These are phyloP conservation scores for Thielaviopsis euricoi DNA, from an alignment of 2,329 filamentous ascomycete species.

Conservation along the genomic window DNA sequence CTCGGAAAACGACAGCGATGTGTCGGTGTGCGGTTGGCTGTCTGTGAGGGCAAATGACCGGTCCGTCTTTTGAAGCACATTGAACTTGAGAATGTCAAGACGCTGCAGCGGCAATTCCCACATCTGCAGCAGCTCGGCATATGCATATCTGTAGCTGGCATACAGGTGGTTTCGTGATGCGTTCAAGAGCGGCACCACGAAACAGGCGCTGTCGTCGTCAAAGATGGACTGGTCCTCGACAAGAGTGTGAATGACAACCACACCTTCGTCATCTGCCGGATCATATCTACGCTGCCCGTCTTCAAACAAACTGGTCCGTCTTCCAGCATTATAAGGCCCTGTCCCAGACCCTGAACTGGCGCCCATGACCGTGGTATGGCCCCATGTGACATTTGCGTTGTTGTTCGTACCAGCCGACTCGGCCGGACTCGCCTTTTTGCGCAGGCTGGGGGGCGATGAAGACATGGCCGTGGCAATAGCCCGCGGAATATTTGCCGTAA, in stretches of 20 bases:
- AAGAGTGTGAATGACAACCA: slow-evolving; percentile 25
- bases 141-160: slow-evolving; percentile 45
- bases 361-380: slow-evolving; percentile 27
- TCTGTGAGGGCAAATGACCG: neutral
- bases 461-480: slow-evolving; percentile 16
- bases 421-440: slow-evolving; percentile 42
- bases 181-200: slow-evolving; percentile 41
- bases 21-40: neutral
- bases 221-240: slow-evolving; percentile 49
- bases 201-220: slow-evolving; percentile 47
- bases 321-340: slow-evolving; percentile 8
- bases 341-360: slow-evolving; percentile 23
- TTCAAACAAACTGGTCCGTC: slow-evolving; percentile 35
- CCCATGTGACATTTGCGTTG: slow-evolving; percentile 28
- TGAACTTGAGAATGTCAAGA: slow-evolving; percentile 54
- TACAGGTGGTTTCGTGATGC: slow-evolving; percentile 31
- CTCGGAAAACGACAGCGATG: neutral
- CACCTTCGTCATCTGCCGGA: slow-evolving; percentile 20
- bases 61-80: slow-evolving; percentile 36
- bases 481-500: slow-evolving; percentile 30
- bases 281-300: slow-evolving; percentile 30
- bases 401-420: slow-evolving; percentile 26
- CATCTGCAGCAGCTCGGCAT: slow-evolving; percentile 52
- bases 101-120: slow-evolving; percentile 47
- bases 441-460: slow-evolving; percentile 28